Percentiles rank a stretch among this genome's conserved stretches.
Evolutionary conservation across 2,329 filamentous ascomycete species (phyloP).

Genomic region (Niveomyces coronatus): DNA sequence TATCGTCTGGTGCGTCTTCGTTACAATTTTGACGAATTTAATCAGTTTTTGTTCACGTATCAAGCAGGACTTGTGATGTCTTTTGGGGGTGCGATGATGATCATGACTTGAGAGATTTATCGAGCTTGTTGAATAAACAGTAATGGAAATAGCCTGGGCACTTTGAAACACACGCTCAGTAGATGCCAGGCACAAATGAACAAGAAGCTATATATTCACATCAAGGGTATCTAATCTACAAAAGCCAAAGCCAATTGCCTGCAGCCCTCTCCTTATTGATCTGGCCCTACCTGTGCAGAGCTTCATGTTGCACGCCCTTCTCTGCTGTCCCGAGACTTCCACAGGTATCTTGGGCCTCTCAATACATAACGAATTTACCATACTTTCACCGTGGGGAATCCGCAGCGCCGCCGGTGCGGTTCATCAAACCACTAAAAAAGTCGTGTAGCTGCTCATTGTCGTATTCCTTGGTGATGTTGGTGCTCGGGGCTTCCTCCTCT

Average conservation of each 20-base stretch:
- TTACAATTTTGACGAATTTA: too few species aligned
- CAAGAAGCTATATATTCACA: slow-evolving; percentile 9
- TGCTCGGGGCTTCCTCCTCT: slow-evolving; percentile 24
- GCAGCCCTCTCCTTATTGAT: too few species aligned
- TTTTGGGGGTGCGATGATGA: too few species aligned
- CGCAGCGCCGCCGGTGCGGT: slow-evolving; percentile 30
- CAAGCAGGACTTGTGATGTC: too few species aligned
- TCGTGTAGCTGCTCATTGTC: slow-evolving; percentile 48
- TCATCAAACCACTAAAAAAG: slow-evolving; percentile 52
- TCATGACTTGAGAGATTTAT: neutral
- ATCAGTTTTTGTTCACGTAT: too few species aligned
- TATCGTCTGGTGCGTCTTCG: too few species aligned
- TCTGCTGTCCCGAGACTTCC: neutral
- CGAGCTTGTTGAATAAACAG: too few species aligned
- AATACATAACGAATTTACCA: neutral
- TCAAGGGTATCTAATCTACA: slow-evolving; percentile 35
- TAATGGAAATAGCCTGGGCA: too few species aligned
- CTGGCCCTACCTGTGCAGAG: too few species aligned
- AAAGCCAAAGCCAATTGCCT: slow-evolving; percentile 11
- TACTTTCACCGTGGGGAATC: slow-evolving; percentile 14
- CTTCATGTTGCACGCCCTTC: too few species aligned
- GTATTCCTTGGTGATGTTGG: slow-evolving; percentile 29
- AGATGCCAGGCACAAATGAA: neutral
- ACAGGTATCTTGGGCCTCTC: neutral
- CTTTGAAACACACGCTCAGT: too few species aligned